These are phyloP conservation scores for Kockovaella imperatae DNA, from an alignment of 768 basidiomycete genomes.

Conservation along the genomic window DNA sequence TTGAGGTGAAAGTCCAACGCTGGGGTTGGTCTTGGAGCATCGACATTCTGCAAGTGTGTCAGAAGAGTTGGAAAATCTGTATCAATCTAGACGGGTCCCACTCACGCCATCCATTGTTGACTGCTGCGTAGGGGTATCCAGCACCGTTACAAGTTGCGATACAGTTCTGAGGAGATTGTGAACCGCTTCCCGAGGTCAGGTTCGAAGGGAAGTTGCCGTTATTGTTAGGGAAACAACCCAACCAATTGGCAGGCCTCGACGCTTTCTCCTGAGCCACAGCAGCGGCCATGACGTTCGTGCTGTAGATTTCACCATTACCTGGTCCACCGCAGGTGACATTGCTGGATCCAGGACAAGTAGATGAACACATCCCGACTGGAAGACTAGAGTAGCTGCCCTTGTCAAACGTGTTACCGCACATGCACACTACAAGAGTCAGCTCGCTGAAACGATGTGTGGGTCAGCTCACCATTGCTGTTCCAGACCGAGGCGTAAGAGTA, in stretches of 20 bases:
- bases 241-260: slow-evolving; percentile 8
- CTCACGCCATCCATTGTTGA: slow-evolving; percentile 11
- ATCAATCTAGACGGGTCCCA: no score
- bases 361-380: slow-evolving; percentile 24
- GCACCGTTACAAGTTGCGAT: slow-evolving; percentile 10
- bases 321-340: slow-evolving; percentile 8
- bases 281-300: no score
- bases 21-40: slow-evolving; percentile 16
- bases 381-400: slow-evolving; percentile 9
- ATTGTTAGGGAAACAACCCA: no score
- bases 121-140: slow-evolving; percentile 16
- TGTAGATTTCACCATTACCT: background rate
- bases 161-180: slow-evolving; percentile 13
- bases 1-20: no score
- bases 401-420: slow-evolving; percentile 22
- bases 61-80: no score
- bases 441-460: no score
- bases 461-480: slow-evolving; percentile 29
- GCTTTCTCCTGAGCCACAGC: background rate
- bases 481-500: slow-evolving; percentile 16
- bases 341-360: slow-evolving; percentile 25
- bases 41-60: no score
- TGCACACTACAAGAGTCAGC: no score
- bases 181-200: background rate
- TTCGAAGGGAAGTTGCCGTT: no score